These are phyloP conservation scores for Mycena olivaceomarginata DNA, from an alignment of 768 basidiomycete genomes.

Conservation along the genomic window DNA sequence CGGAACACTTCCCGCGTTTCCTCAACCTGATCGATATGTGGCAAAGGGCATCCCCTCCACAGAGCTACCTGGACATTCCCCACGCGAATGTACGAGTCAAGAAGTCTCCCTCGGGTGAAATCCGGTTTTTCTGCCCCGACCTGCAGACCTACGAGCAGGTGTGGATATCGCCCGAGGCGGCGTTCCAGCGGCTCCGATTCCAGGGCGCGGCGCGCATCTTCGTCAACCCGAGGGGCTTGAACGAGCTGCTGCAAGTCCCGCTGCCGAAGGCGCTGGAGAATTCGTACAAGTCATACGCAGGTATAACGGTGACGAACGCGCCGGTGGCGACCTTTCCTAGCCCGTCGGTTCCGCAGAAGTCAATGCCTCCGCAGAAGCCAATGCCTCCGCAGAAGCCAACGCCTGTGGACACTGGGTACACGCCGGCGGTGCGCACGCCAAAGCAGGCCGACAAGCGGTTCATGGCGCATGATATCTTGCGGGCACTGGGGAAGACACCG, in stretches of 20 bases:
- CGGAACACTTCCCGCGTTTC: not conserved
- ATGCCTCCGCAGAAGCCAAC: not conserved
- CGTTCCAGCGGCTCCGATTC: not conserved
- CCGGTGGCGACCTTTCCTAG: constrained; percentile 22
- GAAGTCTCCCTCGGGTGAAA: not conserved
- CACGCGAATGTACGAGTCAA: not conserved
- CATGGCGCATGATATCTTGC: constrained; percentile 42
- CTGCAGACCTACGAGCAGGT: not conserved
- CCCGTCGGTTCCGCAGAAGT: not conserved
- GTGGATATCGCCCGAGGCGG: not conserved
- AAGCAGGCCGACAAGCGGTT: constrained; percentile 43
- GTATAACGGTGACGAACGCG: not conserved
- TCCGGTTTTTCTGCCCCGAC: constrained; percentile 1
- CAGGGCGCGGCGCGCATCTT: constrained; percentile 5
- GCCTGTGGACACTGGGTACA: not conserved
- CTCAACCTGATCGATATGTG: constrained; percentile 12
- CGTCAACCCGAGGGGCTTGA: not conserved
- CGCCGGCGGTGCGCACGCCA: constrained; percentile 48
- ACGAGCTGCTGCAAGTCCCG: constrained; percentile 9
- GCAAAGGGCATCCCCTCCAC: constrained; percentile 20
- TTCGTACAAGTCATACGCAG: not conserved
- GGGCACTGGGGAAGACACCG: constrained; percentile 37
- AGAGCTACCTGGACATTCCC: constrained; percentile 20
- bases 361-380: not conserved
- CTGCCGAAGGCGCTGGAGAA: not conserved